phyloP scores from a whole-genome alignment of 2,329 filamentous ascomycete genomes.

The Ophiobolus disseminans region DNA sequence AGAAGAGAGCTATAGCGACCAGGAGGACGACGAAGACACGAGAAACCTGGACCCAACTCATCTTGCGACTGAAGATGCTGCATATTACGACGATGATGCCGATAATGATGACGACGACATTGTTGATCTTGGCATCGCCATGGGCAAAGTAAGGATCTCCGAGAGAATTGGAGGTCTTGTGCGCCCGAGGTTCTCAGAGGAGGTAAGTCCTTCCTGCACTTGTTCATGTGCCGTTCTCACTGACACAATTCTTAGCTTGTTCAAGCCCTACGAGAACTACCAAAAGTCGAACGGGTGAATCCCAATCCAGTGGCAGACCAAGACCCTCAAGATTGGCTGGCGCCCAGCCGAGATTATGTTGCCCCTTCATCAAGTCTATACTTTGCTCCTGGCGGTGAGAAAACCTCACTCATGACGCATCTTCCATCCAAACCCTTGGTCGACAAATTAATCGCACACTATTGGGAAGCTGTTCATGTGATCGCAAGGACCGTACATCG shows the following conservation, averaged over 20 bases:
- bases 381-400: conserved; percentile 62
- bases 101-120: conserved; percentile 73
- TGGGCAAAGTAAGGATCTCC: conserved; percentile 75
- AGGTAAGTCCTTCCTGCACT: conserved; percentile 57
- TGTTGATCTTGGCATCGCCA: conserved; percentile 73
- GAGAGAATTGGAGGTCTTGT: conserved; percentile 77
- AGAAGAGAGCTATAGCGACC: conserved; percentile 62
- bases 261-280: conserved; percentile 40
- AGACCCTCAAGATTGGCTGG: conserved; percentile 59
- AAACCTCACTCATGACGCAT: conserved; percentile 61
- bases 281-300: conserved; percentile 15
- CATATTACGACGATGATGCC: conserved; percentile 69
- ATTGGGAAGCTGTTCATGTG: conserved; percentile 72
- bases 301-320: conserved; percentile 19
- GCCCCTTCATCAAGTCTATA: conserved; percentile 72
- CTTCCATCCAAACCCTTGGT: conserved; percentile 65
- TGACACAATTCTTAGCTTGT: conserved; percentile 29
- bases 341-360: conserved; percentile 70
- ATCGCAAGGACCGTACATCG: conserved; percentile 72
- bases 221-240: conserved; percentile 3
- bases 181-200: conserved; percentile 72
- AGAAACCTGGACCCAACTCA: conserved; percentile 67
- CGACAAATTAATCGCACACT: conserved; percentile 70
- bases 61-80: conserved; percentile 69
- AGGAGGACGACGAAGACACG: conserved; percentile 63